A percentile compares a stretch with the other conserved stretches of the same genome.
Evolutionary conservation across 2,329 filamentous ascomycete species (phyloP).

Genomic region (Fusarium sarcochroum): DNA sequence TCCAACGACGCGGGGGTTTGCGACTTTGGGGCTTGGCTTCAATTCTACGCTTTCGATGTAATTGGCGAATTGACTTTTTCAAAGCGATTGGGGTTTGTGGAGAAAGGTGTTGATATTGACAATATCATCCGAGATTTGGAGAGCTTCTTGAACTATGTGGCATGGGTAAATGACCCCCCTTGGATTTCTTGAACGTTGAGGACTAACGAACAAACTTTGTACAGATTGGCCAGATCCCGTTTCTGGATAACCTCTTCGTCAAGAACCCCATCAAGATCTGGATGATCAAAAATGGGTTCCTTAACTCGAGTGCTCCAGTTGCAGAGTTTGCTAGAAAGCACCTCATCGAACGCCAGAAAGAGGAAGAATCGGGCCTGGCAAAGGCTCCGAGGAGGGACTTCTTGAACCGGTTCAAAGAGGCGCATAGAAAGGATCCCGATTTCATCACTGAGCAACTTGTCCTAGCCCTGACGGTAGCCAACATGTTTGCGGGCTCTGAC

Average conservation of each 20-base stretch:
- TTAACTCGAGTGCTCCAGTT: conserved; percentile 78
- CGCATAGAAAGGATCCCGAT: conserved; percentile 73
- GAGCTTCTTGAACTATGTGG: conserved; percentile 76
- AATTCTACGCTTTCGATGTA: conserved; percentile 85
- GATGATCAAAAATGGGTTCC: conserved; percentile 73
- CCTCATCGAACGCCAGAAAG: conserved; percentile 71
- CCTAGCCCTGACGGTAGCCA: conserved; percentile 71
- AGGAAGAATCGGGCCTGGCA: conserved; percentile 56
- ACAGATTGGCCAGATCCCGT: conserved; percentile 79
- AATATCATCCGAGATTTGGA: conserved; percentile 76
- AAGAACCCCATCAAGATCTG: conserved; percentile 81
- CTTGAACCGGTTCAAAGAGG: conserved; percentile 78
- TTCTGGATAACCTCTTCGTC: conserved; percentile 75
- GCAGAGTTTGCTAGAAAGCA: conserved; percentile 76
- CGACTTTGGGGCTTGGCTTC: conserved; percentile 79
- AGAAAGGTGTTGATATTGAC: conserved; percentile 79
- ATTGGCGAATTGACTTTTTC: conserved; percentile 83
- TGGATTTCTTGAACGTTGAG: background rate
- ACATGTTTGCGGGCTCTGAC: conserved; percentile 81
- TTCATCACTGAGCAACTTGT: conserved; percentile 79
- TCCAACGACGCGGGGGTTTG: conserved; percentile 8
- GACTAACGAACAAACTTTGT: too few species aligned
- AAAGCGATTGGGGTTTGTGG: conserved; percentile 80
- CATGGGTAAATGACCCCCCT: conserved; percentile 62
- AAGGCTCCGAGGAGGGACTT: conserved; percentile 62